These are phyloP conservation scores for Lactarius hatsudake DNA, from an alignment of 768 basidiomycete species.

Conservation along the genomic window DNA sequence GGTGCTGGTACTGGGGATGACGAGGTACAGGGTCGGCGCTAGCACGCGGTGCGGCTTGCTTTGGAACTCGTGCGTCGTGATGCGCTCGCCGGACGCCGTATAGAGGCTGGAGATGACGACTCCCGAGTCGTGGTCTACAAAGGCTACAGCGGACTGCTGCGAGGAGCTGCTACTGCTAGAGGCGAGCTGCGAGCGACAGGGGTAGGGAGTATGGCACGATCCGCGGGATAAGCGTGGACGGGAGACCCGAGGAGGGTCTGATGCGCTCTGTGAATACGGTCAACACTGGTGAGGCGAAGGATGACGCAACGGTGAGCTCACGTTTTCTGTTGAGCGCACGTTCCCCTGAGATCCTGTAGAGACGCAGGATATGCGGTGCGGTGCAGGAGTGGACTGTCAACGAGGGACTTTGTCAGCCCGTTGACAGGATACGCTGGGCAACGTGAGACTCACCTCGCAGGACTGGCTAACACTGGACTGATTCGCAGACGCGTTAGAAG, in stretches of 20 bases:
- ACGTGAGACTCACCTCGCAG: neutral
- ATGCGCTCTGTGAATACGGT: neutral
- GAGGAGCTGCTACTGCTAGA: neutral
- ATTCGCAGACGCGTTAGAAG: neutral
- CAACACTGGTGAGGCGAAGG: neutral
- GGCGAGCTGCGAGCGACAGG: neutral
- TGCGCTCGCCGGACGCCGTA: slow-evolving; percentile 6
- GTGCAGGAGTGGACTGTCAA: neutral
- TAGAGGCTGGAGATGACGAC: slow-evolving; percentile 5
- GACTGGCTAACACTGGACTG: neutral
- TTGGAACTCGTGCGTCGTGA: neutral
- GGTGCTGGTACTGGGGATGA: neutral
- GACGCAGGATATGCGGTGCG: neutral
- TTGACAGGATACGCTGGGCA: neutral
- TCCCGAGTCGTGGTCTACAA: slow-evolving; percentile 14
- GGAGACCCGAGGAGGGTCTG: neutral
- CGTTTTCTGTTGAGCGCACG: neutral
- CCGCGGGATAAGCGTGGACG: neutral
- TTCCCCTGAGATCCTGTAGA: neutral
- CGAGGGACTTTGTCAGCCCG: neutral
- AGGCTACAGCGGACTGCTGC: neutral
- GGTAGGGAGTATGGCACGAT: neutral
- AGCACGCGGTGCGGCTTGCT: neutral
- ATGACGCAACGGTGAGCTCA: neutral
- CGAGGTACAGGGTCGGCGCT: neutral